Percentiles rank a stretch among this genome's conserved stretches.
phyloP scores from a whole-genome alignment of 805 yeast species.

The Zygotorulaspora chibaensis region DNA sequence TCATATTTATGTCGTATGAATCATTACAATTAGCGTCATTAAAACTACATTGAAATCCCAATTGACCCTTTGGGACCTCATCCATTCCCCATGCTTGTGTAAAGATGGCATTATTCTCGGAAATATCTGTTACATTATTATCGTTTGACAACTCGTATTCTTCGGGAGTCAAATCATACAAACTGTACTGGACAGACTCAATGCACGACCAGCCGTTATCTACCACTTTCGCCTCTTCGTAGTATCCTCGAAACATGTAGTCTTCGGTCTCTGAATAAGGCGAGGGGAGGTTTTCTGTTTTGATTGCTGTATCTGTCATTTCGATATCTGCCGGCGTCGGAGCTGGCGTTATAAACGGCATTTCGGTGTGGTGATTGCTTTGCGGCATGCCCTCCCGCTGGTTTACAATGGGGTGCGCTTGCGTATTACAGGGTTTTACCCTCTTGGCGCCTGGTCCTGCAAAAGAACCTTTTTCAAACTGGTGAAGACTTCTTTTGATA shows the following conservation, averaged over 20 bases:
- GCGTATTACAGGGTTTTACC: neutral
- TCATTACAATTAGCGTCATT: constrained; percentile 7
- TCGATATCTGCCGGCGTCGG: constrained; percentile 8
- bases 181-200: constrained; percentile 18
- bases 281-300: constrained; percentile 5
- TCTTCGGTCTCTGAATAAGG: constrained; percentile 29
- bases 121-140: neutral
- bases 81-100: neutral
- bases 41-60: constrained; percentile 1
- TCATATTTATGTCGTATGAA: constrained; percentile 12
- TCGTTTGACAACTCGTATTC: constrained; percentile 15
- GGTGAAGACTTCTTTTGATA: constrained; percentile 6
- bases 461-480: constrained; percentile 1
- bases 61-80: neutral
- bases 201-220: constrained; percentile 8
- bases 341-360: constrained; percentile 9
- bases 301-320: neutral
- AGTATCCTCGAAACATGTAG: constrained; percentile 29
- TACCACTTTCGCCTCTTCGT: constrained; percentile 4
- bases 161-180: constrained; percentile 25
- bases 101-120: neutral
- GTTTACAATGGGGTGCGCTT: neutral
- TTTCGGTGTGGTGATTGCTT: neutral
- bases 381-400: neutral
- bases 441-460: constrained; percentile 3